A percentile compares a stretch with the other conserved stretches of the same genome.
phyloP scores from a whole-genome alignment of 2,329 filamentous ascomycete species.

The Cercospora zeina region DNA sequence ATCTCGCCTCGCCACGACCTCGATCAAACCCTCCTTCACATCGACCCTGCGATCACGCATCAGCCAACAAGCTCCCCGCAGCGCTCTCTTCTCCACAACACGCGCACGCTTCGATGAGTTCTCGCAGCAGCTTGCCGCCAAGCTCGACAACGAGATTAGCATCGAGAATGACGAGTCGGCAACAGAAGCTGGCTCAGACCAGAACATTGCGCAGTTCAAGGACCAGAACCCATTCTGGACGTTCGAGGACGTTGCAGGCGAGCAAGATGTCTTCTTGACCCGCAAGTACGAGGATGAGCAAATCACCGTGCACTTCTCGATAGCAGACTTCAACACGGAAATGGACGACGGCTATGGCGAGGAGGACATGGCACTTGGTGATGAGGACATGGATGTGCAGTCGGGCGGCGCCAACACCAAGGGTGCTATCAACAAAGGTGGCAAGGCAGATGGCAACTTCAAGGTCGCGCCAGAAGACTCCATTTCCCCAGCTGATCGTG shows the following conservation, averaged over 20 bases:
- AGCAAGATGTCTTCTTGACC: slow-evolving; percentile 83
- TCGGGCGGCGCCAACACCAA: slow-evolving; percentile 59
- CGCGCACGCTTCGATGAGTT: slow-evolving; percentile 48
- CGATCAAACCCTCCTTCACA: slow-evolving; percentile 39
- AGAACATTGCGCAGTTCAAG: slow-evolving; percentile 80
- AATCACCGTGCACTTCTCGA: slow-evolving; percentile 80
- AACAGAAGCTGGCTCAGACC: slow-evolving; percentile 56
- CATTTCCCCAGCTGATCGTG: slow-evolving; percentile 58
- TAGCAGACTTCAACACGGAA: slow-evolving; percentile 70
- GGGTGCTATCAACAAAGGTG: slow-evolving; percentile 57
- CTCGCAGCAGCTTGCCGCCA: slow-evolving; percentile 78
- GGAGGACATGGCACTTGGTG: slow-evolving; percentile 48
- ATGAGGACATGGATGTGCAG: slow-evolving; percentile 52
- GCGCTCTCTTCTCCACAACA: slow-evolving; percentile 47
- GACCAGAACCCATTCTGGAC: slow-evolving; percentile 73
- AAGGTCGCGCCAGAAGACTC: slow-evolving; percentile 59
- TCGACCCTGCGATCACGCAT: slow-evolving; percentile 24
- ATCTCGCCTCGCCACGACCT: slow-evolving; percentile 45
- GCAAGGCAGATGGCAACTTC: slow-evolving; percentile 53
- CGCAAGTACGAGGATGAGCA: slow-evolving; percentile 85
- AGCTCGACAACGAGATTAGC: slow-evolving; percentile 79
- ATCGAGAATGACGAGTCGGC: slow-evolving; percentile 72
- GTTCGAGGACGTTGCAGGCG: slow-evolving; percentile 73
- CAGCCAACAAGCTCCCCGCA: slow-evolving; percentile 32
- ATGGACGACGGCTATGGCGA: slow-evolving; percentile 53